Percentiles rank a stretch among this genome's conserved stretches.
phyloP scores from a whole-genome alignment of 768 basidiomycete genomes.

The Tulasnella sp. region DNA sequence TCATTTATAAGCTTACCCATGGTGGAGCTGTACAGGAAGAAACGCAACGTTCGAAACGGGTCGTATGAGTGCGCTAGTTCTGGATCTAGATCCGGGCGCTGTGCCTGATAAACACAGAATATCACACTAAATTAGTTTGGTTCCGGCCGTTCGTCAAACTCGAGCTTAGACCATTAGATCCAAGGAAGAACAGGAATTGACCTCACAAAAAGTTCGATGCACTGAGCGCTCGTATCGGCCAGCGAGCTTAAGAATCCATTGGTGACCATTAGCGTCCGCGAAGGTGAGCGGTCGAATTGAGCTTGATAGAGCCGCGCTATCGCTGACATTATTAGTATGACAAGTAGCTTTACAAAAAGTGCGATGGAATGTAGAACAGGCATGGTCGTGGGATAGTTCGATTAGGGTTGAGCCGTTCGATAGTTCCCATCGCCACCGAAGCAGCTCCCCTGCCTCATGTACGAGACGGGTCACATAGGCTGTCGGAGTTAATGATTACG shows the following conservation, averaged over 20 bases:
- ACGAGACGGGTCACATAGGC: no score
- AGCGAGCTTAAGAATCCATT: not conserved
- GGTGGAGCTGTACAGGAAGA: conserved; percentile 74
- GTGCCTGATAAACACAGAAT: no score
- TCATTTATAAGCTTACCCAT: conserved; percentile 58
- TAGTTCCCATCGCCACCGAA: no score
- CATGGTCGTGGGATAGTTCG: no score
- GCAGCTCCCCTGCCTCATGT: no score
- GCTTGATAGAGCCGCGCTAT: not conserved
- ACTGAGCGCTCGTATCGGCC: no score
- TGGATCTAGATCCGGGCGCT: not conserved
- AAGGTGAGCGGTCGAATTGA: not conserved
- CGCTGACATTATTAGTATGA: not conserved
- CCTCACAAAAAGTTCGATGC: no score
- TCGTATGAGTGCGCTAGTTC: conserved; percentile 43
- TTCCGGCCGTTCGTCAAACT: conserved; percentile 21
- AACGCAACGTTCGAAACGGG: conserved; percentile 62
- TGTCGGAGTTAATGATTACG: no score
- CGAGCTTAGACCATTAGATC: not conserved
- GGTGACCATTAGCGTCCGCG: not conserved
- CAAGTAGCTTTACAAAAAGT: no score
- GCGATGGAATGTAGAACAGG: not conserved
- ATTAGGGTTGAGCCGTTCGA: no score
- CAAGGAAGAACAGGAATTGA: no score
- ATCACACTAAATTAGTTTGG: no score